Evolutionary conservation across 257 asterid species (phyloP), one percentile per base, ranked within the genome.

Genomic region (Solanum clarkiae): DNA sequence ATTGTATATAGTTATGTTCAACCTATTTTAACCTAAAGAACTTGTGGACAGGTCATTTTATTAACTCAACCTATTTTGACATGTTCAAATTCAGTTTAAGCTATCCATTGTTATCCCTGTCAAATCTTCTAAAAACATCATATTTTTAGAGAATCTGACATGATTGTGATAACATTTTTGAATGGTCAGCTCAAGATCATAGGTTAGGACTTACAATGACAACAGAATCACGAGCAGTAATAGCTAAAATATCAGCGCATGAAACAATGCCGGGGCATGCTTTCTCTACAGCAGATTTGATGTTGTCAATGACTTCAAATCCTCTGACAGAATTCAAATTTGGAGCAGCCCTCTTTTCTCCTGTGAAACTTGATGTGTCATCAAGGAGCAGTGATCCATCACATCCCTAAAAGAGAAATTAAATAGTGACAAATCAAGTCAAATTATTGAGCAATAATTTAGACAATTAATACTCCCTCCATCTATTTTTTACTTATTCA

Each of bases 331-430:
- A 94, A 81, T 91, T 93, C 26, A 81, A 86, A 80, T 96, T 96
- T 3, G 98, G 98, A 5, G 83, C 81, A 1, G 99, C 99, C 9
- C 87, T 88, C 60, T 96, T 94, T 87, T 96, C 99, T 18, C 99
- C 98, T 0, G 90, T 91, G 84, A 91, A 91, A 0, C 94, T 90
- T 18, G 97, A 90, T 9, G 98, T 94, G 87, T 94, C 98, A 82
- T 96, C 99, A 0, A 96, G 94, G 51, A 96, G 97, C 85, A 96
- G 6, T 0, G 99, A 96, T 83, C 96, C 99, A 56, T 96, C 98
- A 71, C 99, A 96, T 9, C 99, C 99, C 99, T 96, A 82, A 29
- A 84, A 47, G 10, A 3, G 9, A 81, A 40, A 40, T 56, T 20
- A 40, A 65, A 17, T 1, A 36, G 10, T 12, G 42, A 63, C 15